Base-by-base conservation (phyloP, 768 basidiomycete genomes). In the Phlebiopsis flavidoalba region DNA sequence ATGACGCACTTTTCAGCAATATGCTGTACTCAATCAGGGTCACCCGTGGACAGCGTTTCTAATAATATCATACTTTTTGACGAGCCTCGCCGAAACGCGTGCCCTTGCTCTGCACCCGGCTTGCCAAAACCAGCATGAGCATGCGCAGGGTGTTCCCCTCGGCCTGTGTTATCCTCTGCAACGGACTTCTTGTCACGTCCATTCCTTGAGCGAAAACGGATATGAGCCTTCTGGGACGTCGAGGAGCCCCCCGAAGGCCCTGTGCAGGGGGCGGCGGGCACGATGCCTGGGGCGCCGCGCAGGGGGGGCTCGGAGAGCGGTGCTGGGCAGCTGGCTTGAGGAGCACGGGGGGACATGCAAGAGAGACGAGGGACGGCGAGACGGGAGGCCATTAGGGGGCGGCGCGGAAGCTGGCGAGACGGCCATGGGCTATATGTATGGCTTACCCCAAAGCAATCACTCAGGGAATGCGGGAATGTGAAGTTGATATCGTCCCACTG, bases 31-130 rank as follows among this genome's bases (percentile, higher is more conserved):
- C 65, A 97, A 75, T n/a, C n/a, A 43, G 95, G 76, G 71, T 97
- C 94, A 8, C 93, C 94, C 1, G 90, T 89, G 8, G 90, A 93
- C 53, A 95, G 73, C 8, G 86, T 81, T n/a, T n/a, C n/a, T n/a
- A 47, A 87, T 66, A 56, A 95, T 83, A 68, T 92, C 86, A 70
- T 91, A 94, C 71, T 91, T 90, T 63, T 85, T 81, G 60, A 91
- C 84, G 31, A 96, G 81, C 47, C 88, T 81, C 15, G 82, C 79
- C 1, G 89, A 81, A 46, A 95, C n/a, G 79, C 0, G 94, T 96
- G 36, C 94, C 94, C 76, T 96, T 91, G 59, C 89, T n/a, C 89
- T 51, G 88, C 83, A 26, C 89, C 89, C n/a, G 87, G 89, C 73
- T 89, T 89, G 33, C 88, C 89, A 71, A 89, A 89, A n/a, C n/a